Conservation (phyloP, 108 stramenopile species). For the Cyclotella atomus region DNA sequence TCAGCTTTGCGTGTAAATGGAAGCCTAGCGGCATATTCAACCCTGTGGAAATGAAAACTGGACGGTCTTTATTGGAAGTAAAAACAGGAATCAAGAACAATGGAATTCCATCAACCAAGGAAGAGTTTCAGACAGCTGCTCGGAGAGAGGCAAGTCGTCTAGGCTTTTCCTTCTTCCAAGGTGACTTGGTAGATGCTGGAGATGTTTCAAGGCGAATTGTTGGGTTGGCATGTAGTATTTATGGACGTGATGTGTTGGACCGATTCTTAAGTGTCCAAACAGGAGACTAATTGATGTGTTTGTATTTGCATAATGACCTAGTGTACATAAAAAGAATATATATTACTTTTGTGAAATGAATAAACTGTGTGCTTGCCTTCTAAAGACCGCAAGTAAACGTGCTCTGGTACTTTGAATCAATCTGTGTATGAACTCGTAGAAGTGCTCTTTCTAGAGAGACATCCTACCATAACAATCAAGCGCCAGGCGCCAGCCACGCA, state of each 20-base stretch:
- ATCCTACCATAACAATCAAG: too few species aligned
- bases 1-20: slow-evolving; percentile 46
- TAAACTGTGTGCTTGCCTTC: too few species aligned
- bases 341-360: too few species aligned
- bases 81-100: not conserved
- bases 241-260: slow-evolving; percentile 36
- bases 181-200: slow-evolving; percentile 29
- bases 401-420: too few species aligned
- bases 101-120: slow-evolving; percentile 27
- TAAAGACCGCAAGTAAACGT: too few species aligned
- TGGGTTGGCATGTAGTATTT: slow-evolving; percentile 23
- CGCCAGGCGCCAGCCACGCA: too few species aligned
- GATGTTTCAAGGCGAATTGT: slow-evolving; percentile 32
- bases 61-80: slow-evolving; percentile 8
- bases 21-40: not conserved
- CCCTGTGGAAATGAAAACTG: slow-evolving; percentile 29
- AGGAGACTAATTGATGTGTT: not conserved
- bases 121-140: slow-evolving; percentile 29
- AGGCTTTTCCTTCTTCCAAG: slow-evolving; percentile 34
- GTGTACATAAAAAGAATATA: not conserved
- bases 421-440: too few species aligned
- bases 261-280: slow-evolving; percentile 17
- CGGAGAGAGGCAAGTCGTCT: slow-evolving; percentile 39
- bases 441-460: too few species aligned
- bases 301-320: not conserved